Percentiles rank a stretch among this genome's conserved stretches.
Evolutionary conservation across 352 stramenopile genomes (phyloP).

Genomic region (Elongisporangium prolatum): DNA sequence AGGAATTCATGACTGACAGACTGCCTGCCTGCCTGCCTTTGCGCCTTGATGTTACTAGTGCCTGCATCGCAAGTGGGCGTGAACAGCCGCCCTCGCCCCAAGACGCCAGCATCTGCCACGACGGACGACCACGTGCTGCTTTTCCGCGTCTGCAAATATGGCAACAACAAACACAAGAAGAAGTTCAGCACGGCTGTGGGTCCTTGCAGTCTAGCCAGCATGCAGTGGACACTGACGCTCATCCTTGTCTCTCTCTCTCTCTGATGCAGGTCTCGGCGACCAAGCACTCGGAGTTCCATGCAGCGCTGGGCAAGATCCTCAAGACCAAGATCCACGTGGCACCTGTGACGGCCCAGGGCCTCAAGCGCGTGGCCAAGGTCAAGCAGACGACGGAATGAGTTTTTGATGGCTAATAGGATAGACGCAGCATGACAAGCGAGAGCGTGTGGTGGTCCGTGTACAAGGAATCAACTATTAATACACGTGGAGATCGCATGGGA

Average conservation of each 20-base stretch:
- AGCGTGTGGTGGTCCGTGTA: not conserved
- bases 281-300: slow-evolving; percentile 63
- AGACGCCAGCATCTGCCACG: slow-evolving; percentile 20
- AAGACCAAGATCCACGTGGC: slow-evolving; percentile 59
- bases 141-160: slow-evolving; percentile 72
- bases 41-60: slow-evolving; percentile 14
- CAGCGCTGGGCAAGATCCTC: slow-evolving; percentile 60
- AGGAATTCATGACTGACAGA: not conserved
- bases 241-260: not conserved
- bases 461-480: slow-evolving; percentile 1
- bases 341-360: slow-evolving; percentile 17
- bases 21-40: slow-evolving; percentile 3
- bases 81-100: slow-evolving; percentile 29
- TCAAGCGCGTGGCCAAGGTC: slow-evolving; percentile 36
- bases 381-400: slow-evolving; percentile 63
- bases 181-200: slow-evolving; percentile 76
- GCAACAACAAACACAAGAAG: slow-evolving; percentile 87
- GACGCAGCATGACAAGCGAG: not conserved
- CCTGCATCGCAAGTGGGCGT: slow-evolving; percentile 26
- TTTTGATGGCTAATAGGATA: not conserved
- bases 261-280: slow-evolving; percentile 45
- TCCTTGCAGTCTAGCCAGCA: not conserved
- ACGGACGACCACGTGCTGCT: slow-evolving; percentile 58
- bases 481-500: not conserved
- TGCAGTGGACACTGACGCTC: not conserved